phyloP scores from a whole-genome alignment of 164 flowering plant species.

The Buxus sempervirens region DNA sequence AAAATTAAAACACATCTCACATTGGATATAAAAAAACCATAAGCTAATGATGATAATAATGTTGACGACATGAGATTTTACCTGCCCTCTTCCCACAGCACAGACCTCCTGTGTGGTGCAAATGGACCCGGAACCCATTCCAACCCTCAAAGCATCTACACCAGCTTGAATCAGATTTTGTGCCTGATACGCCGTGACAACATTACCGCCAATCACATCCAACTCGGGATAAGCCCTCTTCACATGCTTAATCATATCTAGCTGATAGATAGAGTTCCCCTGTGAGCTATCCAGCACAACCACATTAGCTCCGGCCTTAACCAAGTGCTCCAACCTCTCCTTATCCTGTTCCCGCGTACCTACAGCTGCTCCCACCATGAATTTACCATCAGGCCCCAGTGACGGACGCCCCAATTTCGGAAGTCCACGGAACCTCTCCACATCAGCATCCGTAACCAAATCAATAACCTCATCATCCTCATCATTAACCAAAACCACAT shows the following conservation, averaged over 20 bases:
- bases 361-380: slow-evolving; percentile 81
- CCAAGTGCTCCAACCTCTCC: slow-evolving; percentile 82
- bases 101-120: slow-evolving; percentile 98
- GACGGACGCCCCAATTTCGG: slow-evolving; percentile 67
- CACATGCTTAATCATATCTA: slow-evolving; percentile 81
- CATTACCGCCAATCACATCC: slow-evolving; percentile 92
- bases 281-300: slow-evolving; percentile 91
- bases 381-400: slow-evolving; percentile 58
- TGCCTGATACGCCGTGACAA: slow-evolving; percentile 77
- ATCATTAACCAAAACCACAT: slow-evolving; percentile 44
- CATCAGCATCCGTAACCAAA: slow-evolving; percentile 51
- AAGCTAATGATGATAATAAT: neutral
- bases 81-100: slow-evolving; percentile 97
- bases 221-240: slow-evolving; percentile 60
- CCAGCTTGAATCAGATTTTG: slow-evolving; percentile 86
- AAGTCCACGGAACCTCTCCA: slow-evolving; percentile 56
- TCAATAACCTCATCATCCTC: slow-evolving; percentile 58
- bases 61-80: slow-evolving; percentile 14
- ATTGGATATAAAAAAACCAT: too few relatives aligned
- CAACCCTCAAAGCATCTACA: slow-evolving; percentile 86
- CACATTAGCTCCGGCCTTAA: slow-evolving; percentile 74
- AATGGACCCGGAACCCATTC: slow-evolving; percentile 98
- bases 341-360: slow-evolving; percentile 85
- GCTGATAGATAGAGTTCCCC: slow-evolving; percentile 85
- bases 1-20: too few relatives aligned